Evolutionary conservation across 1,284 basidiomycete species (phyloP), one percentile per base, ranked within the genome.

Genomic region (Vanrija pseudolonga): DNA sequence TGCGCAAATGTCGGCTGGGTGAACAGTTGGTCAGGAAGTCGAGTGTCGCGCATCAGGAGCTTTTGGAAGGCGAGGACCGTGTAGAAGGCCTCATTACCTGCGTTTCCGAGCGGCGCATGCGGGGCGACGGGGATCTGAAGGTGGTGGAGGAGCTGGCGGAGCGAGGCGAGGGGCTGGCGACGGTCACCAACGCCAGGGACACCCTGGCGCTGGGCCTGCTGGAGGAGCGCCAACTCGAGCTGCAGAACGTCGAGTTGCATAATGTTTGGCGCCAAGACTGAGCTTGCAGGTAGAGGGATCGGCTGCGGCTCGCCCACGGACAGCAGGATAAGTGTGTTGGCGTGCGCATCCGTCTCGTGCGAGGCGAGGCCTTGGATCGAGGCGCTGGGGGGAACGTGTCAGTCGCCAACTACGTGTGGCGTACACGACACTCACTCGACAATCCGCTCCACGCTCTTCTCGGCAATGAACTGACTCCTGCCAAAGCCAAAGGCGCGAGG

Each of bases 301-400:
- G 68, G 64, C 24, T 60, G 23, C 15, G 55, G 62, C n/a, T 69
- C 64, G 24, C 87, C 86, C 60, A 89, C 84, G 2, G 80, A 84
- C n/a, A 92, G 81, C 4, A 92, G 78, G 22, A 92, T 84, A 40
- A 92, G 83, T 7, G 79, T 81, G 69, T 91, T 92, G 32, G 86
- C 68, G 0, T 79, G 72, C 3, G 82, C 85, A 64, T 91, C 89
- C 5, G 84, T 85, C 65, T 90, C 89, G 0, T 90, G 89, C 51
- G 84, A 87, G 2, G 84, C 80, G 20, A 91, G 81, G 59, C 71
- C 78, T 32, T 84, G 87, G 63, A 91, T 82, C 51, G 87, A 78
- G 9, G 87, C 85, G 55, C 73, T 75, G 45, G 15, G n/a, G n/a
- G n/a, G n/a, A n/a, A n/a, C 54, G 20, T 48, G 50, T 44, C 19